Evolutionary conservation across 371 early-diverging fungal genomes (phyloP).

Genomic region (Quaeritorhiza haematococci): DNA sequence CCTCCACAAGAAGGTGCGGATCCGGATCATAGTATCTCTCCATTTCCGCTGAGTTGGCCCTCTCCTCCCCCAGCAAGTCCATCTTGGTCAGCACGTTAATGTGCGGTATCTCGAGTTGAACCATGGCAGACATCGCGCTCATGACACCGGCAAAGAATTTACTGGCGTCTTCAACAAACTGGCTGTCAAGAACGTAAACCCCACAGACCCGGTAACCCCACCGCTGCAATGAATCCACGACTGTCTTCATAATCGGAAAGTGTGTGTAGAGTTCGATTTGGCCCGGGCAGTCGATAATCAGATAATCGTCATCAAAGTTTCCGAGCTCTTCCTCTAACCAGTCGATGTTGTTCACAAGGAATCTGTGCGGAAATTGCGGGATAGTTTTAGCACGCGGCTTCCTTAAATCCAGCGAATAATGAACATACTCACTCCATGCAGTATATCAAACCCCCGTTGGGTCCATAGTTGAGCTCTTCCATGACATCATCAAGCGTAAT

Average conservation of each 20-base stretch:
- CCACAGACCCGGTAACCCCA: conserved; percentile 60
- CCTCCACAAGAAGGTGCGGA: conserved; percentile 74
- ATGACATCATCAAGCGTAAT: conserved; percentile 97
- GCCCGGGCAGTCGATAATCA: conserved; percentile 98
- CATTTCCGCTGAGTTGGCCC: conserved; percentile 33
- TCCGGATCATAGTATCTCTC: conserved; percentile 87
- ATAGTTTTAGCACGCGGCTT: too few species aligned
- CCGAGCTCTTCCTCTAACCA: conserved; percentile 93
- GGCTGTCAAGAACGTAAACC: conserved; percentile 90
- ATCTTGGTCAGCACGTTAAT: conserved; percentile 97
- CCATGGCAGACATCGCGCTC: conserved; percentile 82
- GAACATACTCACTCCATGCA: conserved; percentile 76
- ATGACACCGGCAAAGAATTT: conserved; percentile 95
- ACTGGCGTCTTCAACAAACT: conserved; percentile 87
- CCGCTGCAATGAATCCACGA: conserved; percentile 66
- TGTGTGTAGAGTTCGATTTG: conserved; percentile 99
- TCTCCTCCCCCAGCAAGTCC: conserved; percentile 77
- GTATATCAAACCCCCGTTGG: conserved; percentile 97
- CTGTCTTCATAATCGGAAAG: conserved; percentile 82
- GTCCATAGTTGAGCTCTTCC: conserved; percentile 95
- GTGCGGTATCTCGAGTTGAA: conserved; percentile 92
- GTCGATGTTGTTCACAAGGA: conserved; percentile 88
- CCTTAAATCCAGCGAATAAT: too few species aligned
- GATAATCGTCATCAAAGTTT: conserved; percentile 86
- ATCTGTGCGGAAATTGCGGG: conserved; percentile 22